These are phyloP conservation scores for Amanita pallidorosea DNA, from an alignment of 768 basidiomycete species.

Conservation along the genomic window DNA sequence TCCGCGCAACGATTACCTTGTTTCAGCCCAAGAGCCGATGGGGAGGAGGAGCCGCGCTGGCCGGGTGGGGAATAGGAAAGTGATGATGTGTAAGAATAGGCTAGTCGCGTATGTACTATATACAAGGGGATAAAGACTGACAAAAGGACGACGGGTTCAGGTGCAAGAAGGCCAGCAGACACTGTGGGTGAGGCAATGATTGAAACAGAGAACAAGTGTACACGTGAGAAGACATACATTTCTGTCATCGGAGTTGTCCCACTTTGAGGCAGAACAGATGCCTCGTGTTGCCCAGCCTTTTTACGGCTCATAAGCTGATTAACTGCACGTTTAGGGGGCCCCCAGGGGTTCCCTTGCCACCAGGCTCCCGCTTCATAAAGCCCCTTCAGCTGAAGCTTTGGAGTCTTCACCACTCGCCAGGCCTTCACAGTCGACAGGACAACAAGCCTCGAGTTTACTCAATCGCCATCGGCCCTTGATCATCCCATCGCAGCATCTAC, in stretches of 20 bases:
- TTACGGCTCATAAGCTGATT: conserved; percentile 2
- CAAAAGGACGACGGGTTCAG: too few relatives aligned
- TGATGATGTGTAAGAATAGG: background rate
- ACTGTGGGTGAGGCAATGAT: background rate
- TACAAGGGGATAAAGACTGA: background rate
- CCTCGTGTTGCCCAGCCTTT: conserved; percentile 5
- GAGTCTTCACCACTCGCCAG: background rate
- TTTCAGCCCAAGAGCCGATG: background rate
- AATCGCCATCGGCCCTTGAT: background rate
- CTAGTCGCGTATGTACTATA: background rate
- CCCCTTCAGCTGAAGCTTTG: background rate
- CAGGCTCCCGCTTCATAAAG: background rate
- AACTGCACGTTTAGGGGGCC: background rate
- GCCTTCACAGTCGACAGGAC: background rate
- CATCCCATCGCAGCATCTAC: background rate
- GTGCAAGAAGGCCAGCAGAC: background rate
- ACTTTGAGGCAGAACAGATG: background rate
- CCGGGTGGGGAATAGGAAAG: background rate
- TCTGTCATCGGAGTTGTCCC: background rate
- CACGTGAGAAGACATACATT: conserved; percentile 3
- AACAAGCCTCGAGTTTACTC: background rate
- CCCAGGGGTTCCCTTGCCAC: background rate
- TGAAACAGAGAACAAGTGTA: background rate
- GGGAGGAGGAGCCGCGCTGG: background rate
- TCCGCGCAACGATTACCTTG: background rate